These are phyloP conservation scores for Solanum chilense DNA, from an alignment of 257 asterid genomes.

Conservation along the genomic window DNA sequence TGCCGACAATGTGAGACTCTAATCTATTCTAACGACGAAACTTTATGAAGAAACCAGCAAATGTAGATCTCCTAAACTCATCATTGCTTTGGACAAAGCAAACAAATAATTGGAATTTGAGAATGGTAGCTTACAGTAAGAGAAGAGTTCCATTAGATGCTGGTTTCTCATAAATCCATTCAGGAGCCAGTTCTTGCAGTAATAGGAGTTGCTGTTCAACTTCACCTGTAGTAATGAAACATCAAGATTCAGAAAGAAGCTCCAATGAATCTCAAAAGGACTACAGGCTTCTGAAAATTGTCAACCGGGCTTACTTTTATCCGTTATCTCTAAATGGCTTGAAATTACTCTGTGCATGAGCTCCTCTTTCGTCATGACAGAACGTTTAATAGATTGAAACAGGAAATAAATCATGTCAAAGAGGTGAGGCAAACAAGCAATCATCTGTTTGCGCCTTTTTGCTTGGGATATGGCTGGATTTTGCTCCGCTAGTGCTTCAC, in stretches of 20 bases:
- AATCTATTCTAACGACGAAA: not conserved
- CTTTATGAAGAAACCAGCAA: not conserved
- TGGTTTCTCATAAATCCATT: conserved; percentile 65
- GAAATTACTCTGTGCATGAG: conserved; percentile 39
- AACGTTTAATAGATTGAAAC: conserved; percentile 53
- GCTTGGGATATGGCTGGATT: conserved; percentile 92
- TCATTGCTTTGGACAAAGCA: not conserved
- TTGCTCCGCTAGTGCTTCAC: conserved; percentile 27
- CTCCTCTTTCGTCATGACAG: conserved; percentile 63
- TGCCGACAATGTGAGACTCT: not conserved
- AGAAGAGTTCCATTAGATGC: conserved; percentile 48
- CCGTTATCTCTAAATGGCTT: conserved; percentile 29
- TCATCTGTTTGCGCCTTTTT: conserved; percentile 53
- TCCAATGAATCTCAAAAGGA: not conserved
- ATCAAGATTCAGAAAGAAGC: not conserved
- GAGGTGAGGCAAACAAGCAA: conserved; percentile 55
- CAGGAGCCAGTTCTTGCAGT: conserved; percentile 74
- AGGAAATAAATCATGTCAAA: conserved; percentile 51
- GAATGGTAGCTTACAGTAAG: conserved; percentile 30
- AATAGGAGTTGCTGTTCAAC: conserved; percentile 64
- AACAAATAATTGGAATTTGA: not conserved
- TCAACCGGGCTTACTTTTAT: conserved; percentile 35
- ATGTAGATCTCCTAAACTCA: not conserved
- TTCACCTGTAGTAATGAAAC: conserved; percentile 38
- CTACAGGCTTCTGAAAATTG: not conserved